Conservation (phyloP, 805 yeast species). For the Lipomyces spencermartinsiae region DNA sequence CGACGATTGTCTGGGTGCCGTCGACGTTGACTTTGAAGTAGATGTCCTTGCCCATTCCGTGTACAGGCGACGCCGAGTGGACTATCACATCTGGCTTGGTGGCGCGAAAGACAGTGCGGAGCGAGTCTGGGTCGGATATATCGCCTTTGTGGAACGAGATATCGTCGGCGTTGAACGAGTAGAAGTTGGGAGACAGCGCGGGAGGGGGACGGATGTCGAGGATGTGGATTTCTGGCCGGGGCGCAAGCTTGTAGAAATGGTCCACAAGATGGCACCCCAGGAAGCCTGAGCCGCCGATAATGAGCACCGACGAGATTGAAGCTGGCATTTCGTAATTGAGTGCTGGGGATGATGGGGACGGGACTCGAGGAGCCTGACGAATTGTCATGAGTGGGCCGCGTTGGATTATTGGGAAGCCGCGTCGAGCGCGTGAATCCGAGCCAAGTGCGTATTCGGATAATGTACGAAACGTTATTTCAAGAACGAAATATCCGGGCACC, state of each 20-base stretch:
- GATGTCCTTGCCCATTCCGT: conserved; percentile 79
- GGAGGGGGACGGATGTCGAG: conserved; percentile 90
- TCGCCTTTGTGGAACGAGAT: conserved; percentile 80
- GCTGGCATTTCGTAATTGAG: neutral
- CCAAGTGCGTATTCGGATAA: neutral
- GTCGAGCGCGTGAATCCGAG: neutral
- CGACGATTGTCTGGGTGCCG: conserved; percentile 79
- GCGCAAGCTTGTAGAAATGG: conserved; percentile 70
- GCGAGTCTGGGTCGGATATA: conserved; percentile 67
- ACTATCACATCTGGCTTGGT: conserved; percentile 78
- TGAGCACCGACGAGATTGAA: conserved; percentile 59
- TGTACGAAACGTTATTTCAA: no score
- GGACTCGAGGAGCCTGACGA: neutral
- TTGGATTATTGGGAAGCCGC: neutral
- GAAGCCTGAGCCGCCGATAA: conserved; percentile 97
- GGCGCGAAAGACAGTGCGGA: conserved; percentile 62
- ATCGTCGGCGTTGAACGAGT: conserved; percentile 66
- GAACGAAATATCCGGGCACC: neutral
- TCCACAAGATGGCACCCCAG: conserved; percentile 90
- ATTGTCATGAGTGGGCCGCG: neutral
- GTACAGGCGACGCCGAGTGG: conserved; percentile 97
- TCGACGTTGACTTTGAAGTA: conserved; percentile 89
- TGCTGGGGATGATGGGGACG: neutral
- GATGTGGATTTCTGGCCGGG: conserved; percentile 78
- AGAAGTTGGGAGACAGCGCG: conserved; percentile 64